Percentiles rank a stretch among this genome's conserved stretches.
Conservation (phyloP, 345 rosid genomes). For the Ceriops tagal region DNA sequence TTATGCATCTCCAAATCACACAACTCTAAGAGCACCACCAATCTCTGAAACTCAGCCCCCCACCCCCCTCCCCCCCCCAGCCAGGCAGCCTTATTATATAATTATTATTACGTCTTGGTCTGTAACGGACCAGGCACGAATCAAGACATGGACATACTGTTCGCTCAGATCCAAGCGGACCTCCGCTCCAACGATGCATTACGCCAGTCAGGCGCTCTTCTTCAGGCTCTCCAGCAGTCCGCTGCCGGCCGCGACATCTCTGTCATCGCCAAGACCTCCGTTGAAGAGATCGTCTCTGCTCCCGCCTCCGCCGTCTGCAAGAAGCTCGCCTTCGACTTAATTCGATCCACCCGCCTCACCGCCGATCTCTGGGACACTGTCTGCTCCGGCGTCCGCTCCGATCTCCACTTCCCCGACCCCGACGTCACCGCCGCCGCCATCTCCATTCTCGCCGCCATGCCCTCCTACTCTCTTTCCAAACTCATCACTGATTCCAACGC, state of each 20-base stretch:
- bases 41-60: no score
- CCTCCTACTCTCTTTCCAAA: constrained; percentile 71
- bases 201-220: constrained; percentile 89
- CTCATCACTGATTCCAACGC: constrained; percentile 66
- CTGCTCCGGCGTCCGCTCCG: constrained; percentile 67
- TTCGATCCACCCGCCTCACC: constrained; percentile 92
- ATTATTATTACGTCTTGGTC: constrained; percentile 3
- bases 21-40: background rate
- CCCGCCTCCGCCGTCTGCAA: constrained; percentile 98
- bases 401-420: constrained; percentile 93
- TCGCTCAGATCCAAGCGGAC: constrained; percentile 98
- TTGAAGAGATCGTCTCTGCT: constrained; percentile 86
- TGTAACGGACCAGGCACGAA: background rate
- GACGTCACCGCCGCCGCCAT: constrained; percentile 90
- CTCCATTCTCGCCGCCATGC: constrained; percentile 85
- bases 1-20: background rate
- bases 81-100: no score
- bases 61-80: no score
- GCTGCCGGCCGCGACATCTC: constrained; percentile 95
- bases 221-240: constrained; percentile 91
- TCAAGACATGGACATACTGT: constrained; percentile 72
- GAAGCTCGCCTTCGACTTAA: constrained; percentile 90
- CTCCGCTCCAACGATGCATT: constrained; percentile 97
- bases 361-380: constrained; percentile 96
- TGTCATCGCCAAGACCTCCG: constrained; percentile 83